These are phyloP conservation scores for Akebia trifoliata DNA, from an alignment of 164 flowering plant genomes.

Conservation along the genomic window DNA sequence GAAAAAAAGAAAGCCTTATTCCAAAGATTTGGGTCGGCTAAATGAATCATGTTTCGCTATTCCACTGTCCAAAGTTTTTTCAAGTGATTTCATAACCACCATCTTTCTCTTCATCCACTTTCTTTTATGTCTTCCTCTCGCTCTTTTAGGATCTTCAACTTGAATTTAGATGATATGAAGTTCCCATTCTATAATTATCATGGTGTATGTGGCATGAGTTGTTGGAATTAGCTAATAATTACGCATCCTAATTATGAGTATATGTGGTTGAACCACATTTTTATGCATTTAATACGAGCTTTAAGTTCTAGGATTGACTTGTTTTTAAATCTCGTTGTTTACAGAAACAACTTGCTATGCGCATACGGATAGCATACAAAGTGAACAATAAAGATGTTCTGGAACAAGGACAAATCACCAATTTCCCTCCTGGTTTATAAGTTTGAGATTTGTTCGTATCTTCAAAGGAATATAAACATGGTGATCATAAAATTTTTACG, in stretches of 20 bases:
- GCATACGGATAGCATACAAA: slow-evolving; percentile 80
- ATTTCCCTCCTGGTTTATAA: slow-evolving; percentile 38
- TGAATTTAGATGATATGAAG: too few species aligned
- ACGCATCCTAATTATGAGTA: too few species aligned
- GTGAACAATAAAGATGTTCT: slow-evolving; percentile 51
- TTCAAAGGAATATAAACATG: slow-evolving; percentile 1
- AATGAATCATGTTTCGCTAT: too few species aligned
- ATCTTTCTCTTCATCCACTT: too few species aligned
- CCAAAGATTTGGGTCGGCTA: too few species aligned
- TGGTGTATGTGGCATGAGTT: too few species aligned
- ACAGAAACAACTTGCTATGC: slow-evolving; percentile 95
- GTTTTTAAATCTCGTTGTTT: slow-evolving; percentile 6
- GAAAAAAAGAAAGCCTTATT: too few species aligned
- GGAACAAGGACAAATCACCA: slow-evolving; percentile 89
- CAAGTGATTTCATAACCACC: too few species aligned
- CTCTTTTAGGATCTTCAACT: background rate
- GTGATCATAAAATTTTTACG: slow-evolving; percentile 1
- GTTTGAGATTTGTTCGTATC: background rate
- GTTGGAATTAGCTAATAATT: too few species aligned
- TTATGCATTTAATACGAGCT: background rate
- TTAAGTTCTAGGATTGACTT: background rate
- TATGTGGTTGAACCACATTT: background rate
- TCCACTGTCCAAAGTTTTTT: too few species aligned
- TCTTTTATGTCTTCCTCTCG: too few species aligned
- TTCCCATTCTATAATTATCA: too few species aligned